These are phyloP conservation scores for Cavenderia fasciculata DNA, from an alignment of 78 protist species.

Conservation along the genomic window DNA sequence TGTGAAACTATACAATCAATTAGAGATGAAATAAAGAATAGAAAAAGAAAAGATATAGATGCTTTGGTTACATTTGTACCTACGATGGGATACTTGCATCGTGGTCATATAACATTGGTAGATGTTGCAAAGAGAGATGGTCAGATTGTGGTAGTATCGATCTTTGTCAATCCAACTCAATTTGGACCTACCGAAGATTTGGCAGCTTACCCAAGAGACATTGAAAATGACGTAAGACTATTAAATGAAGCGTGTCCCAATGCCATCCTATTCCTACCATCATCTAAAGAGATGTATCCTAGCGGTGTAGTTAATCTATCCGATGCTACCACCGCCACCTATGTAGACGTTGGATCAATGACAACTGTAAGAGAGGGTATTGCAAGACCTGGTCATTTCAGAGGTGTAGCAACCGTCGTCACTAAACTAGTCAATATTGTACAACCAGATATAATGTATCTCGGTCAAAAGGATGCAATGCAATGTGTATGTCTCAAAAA, in stretches of 20 bases:
- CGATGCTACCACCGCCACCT: not conserved
- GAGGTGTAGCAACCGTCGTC: constrained; percentile 91
- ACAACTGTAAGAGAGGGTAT: constrained; percentile 26
- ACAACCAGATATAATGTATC: constrained; percentile 43
- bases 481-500: constrained; percentile 82
- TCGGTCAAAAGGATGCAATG: constrained; percentile 92
- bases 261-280: constrained; percentile 79
- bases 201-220: constrained; percentile 69
- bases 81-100: constrained; percentile 91
- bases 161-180: constrained; percentile 92
- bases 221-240: constrained; percentile 44
- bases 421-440: constrained; percentile 83
- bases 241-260: constrained; percentile 61
- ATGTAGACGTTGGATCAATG: constrained; percentile 46
- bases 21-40: constrained; percentile 27
- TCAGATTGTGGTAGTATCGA: constrained; percentile 73
- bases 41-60: constrained; percentile 6
- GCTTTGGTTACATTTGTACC: constrained; percentile 84
- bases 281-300: constrained; percentile 78
- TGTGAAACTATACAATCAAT: constrained; percentile 30
- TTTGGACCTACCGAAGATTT: constrained; percentile 86
- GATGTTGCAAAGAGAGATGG: not conserved
- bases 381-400: constrained; percentile 81
- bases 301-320: too few relatives aligned
- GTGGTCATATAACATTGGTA: constrained; percentile 85